Conservation (phyloP, 1,284 basidiomycete species). For the Erythrobasidium hasegawianum region DNA sequence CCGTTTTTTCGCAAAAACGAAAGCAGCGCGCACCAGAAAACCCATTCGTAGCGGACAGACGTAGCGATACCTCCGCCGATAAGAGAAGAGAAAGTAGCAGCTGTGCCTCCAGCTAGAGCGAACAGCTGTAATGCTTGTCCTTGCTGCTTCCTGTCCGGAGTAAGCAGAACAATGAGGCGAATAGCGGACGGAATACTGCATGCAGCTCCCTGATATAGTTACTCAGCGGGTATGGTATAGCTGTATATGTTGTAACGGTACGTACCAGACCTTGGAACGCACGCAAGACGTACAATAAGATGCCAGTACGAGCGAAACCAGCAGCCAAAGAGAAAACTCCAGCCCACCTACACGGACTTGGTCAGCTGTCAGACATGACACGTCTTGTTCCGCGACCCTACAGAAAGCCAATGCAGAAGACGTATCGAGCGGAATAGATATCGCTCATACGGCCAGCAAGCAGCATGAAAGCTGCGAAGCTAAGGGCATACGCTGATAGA, state of each 20-base stretch:
- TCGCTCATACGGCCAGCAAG: background rate
- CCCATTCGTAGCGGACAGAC: constrained; percentile 4
- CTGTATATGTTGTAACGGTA: background rate
- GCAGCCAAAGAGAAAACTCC: background rate
- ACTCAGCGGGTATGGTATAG: background rate
- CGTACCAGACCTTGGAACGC: background rate
- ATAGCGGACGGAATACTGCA: background rate
- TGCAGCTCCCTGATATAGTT: background rate
- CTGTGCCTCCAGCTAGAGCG: background rate
- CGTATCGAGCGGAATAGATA: background rate
- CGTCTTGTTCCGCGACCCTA: too few relatives aligned
- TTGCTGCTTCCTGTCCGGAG: constrained; percentile 1
- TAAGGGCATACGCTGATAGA: background rate
- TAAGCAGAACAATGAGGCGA: background rate
- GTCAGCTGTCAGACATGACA: too few relatives aligned
- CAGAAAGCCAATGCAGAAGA: background rate
- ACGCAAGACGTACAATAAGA: background rate
- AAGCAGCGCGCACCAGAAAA: background rate
- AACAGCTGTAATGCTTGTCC: background rate
- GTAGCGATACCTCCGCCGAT: constrained; percentile 1
- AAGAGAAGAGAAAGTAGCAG: background rate
- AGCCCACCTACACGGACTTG: background rate
- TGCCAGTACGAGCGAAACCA: background rate
- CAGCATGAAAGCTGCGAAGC: constrained; percentile 3
- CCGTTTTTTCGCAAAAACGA: too few relatives aligned